A percentile compares a stretch with the other conserved stretches of the same genome.
phyloP scores from a whole-genome alignment of 208 protist genomes.

The Leishmania aethiopica region DNA sequence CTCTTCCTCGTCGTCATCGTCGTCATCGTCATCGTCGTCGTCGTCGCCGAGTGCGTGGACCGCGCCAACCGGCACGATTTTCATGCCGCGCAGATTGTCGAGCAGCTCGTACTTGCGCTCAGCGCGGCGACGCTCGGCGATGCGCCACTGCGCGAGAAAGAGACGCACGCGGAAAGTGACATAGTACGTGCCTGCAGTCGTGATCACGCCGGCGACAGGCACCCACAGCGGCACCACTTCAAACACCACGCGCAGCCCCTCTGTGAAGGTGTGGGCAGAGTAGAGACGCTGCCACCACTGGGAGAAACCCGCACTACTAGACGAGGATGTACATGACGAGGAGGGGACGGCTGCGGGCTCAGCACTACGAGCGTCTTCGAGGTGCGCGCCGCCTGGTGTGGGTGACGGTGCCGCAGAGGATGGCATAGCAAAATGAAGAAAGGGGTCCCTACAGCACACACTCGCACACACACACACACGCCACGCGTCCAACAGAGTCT shows the following conservation, averaged over 20 bases:
- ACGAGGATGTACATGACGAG: slow-evolving; percentile 8
- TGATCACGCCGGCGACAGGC: slow-evolving; percentile 49
- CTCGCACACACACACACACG: not conserved
- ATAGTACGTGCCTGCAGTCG: slow-evolving; percentile 58
- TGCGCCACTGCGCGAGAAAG: slow-evolving; percentile 75
- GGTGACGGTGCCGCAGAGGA: slow-evolving; percentile 11
- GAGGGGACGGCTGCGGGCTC: slow-evolving; percentile 8
- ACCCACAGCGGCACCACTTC: slow-evolving; percentile 72
- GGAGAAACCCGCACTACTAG: slow-evolving; percentile 5
- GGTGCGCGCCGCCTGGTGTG: not conserved
- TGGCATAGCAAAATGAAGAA: slow-evolving; percentile 8
- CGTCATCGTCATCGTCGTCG: slow-evolving; percentile 56
- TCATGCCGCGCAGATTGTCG: slow-evolving; percentile 56
- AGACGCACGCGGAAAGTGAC: slow-evolving; percentile 69
- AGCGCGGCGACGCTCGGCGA: slow-evolving; percentile 64
- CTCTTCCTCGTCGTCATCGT: slow-evolving; percentile 64
- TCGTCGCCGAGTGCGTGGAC: slow-evolving; percentile 50
- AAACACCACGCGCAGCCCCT: slow-evolving; percentile 53
- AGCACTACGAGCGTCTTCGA: not conserved
- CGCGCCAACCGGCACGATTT: slow-evolving; percentile 34
- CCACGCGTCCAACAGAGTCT: not conserved
- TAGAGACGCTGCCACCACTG: slow-evolving; percentile 60
- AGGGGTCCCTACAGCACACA: not conserved
- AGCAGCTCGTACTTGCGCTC: slow-evolving; percentile 79
- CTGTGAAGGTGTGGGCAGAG: slow-evolving; percentile 55